Evolutionary conservation across 2,329 filamentous ascomycete species (phyloP).

Genomic region (Coniochaeta hoffmannii): DNA sequence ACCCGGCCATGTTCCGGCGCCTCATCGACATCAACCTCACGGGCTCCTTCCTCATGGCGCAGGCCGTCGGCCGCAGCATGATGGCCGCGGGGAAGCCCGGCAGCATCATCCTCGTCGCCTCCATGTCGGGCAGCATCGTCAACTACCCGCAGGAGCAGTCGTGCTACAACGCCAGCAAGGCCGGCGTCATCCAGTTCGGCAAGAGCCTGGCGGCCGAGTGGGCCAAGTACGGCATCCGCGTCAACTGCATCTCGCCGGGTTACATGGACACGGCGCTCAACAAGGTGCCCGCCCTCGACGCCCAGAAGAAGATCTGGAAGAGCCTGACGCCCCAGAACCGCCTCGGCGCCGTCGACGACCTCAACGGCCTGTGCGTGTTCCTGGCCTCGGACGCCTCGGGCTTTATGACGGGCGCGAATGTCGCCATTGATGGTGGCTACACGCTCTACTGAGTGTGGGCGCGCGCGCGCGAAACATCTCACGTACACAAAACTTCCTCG

Average conservation of each 20-base stretch:
- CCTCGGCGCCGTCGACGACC: constrained; percentile 64
- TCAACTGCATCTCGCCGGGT: constrained; percentile 78
- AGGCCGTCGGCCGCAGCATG: constrained; percentile 66
- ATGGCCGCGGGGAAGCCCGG: constrained; percentile 65
- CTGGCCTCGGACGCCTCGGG: constrained; percentile 63
- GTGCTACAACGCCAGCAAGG: constrained; percentile 80
- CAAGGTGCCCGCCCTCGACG: constrained; percentile 68
- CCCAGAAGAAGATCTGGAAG: constrained; percentile 77
- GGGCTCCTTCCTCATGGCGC: constrained; percentile 70
- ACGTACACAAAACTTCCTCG: too few species aligned
- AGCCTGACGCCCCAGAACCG: constrained; percentile 66
- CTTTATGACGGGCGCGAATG: constrained; percentile 74
- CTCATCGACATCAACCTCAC: constrained; percentile 79
- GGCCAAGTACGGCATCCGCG: constrained; percentile 72
- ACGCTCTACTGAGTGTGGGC: constrained; percentile 44
- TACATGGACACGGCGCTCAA: constrained; percentile 85
- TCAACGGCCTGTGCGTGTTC: constrained; percentile 72
- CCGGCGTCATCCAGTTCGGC: constrained; percentile 68
- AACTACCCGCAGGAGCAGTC: constrained; percentile 81
- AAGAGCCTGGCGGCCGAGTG: constrained; percentile 79
- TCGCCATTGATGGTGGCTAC: constrained; percentile 65
- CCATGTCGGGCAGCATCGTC: constrained; percentile 77
- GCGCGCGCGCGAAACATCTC: too few species aligned
- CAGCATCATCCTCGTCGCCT: constrained; percentile 68
- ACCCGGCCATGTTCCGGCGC: constrained; percentile 67